A percentile compares a stretch with the other conserved stretches of the same genome.
These are phyloP conservation scores for Diddensiella transvaalensis DNA, from an alignment of 805 yeast species.

Conservation along the genomic window DNA sequence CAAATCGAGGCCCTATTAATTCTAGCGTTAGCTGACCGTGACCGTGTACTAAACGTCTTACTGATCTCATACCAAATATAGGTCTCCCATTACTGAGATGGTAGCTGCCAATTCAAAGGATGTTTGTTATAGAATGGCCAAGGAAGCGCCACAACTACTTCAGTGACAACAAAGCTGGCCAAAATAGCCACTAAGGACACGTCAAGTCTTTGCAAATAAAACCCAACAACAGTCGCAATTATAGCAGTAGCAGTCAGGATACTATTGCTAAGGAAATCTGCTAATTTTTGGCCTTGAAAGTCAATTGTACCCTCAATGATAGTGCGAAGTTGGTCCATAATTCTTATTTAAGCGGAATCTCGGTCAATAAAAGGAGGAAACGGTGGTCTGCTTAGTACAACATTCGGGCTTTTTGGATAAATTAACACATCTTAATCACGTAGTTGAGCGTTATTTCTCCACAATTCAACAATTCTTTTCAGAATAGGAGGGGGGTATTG, in stretches of 20 bases:
- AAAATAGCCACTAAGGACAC: conserved; percentile 40
- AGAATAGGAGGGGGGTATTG: no score
- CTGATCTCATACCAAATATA: neutral
- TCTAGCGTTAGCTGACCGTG: conserved; percentile 5
- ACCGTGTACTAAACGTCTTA: no score
- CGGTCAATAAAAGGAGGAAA: neutral
- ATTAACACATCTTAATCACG: neutral
- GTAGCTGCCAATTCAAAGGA: conserved; percentile 43
- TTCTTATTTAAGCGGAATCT: no score
- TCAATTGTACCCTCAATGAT: conserved; percentile 35
- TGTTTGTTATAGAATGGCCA: conserved; percentile 53
- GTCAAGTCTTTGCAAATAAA: conserved; percentile 43
- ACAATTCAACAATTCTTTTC: no score
- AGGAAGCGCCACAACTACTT: conserved; percentile 37
- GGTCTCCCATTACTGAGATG: conserved; percentile 1
- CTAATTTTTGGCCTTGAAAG: conserved; percentile 50
- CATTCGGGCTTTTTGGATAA: no score
- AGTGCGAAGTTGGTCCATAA: conserved; percentile 17
- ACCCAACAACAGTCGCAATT: conserved; percentile 40
- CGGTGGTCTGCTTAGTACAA: neutral
- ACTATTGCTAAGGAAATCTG: conserved; percentile 33
- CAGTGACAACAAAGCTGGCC: conserved; percentile 28
- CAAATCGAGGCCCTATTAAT: conserved; percentile 72
- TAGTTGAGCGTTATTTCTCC: neutral
- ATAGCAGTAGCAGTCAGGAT: conserved; percentile 26